Evolutionary conservation across 78 protist genomes (phyloP), one percentile per base, ranked within the genome.

Genomic region (Guillardia theta): DNA sequence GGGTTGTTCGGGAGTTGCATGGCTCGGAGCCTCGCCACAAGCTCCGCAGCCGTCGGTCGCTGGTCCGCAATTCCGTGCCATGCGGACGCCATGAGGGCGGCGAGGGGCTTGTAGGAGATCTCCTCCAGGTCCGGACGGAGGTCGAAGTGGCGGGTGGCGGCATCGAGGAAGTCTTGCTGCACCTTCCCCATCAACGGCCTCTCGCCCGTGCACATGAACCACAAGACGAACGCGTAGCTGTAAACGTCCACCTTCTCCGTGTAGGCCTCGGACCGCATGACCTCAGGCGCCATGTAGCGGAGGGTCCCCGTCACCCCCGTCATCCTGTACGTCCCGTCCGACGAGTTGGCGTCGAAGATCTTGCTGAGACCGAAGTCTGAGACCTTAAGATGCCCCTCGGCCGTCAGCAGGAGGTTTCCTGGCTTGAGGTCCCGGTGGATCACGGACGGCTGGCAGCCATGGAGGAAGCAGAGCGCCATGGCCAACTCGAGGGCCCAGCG

Each of bases 231-330:
- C 58, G 30, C 58, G 58, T 19, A 50, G 58, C 58, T 50, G 88
- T 77, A 77, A 6, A 77, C 48, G 88, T 77, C 88, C 15, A 77
- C 88, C 48, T 18, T 15, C 45, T 78, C 90, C 53, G 39, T 43
- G 90, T 78, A 78, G 45, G 24, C 48, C 33, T 78, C 90, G 6
- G 21, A 15, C 24, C 45, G 90, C 45, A 78, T 15, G 53, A 78
- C 90, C 48, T 78, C 90, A 10, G 90, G 90, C 48, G 90, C 90
- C 90, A 78, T 78, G 90, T 78, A 78, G 41, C 90, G 90, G 37
- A 78, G 90, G 1, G 90, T 78, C 48, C 90, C 90, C 50, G 90
- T 43, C n/a, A 15, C 48, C 37, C 90, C 90, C 10, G 90, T 78
- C 90, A 78, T 78, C 21, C 6, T 22, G 83, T 70, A 70, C 41